Percentiles rank a stretch among this genome's conserved stretches.
These are phyloP conservation scores for Phytophthora idaei DNA, from an alignment of 352 stramenopile genomes.

Conservation along the genomic window DNA sequence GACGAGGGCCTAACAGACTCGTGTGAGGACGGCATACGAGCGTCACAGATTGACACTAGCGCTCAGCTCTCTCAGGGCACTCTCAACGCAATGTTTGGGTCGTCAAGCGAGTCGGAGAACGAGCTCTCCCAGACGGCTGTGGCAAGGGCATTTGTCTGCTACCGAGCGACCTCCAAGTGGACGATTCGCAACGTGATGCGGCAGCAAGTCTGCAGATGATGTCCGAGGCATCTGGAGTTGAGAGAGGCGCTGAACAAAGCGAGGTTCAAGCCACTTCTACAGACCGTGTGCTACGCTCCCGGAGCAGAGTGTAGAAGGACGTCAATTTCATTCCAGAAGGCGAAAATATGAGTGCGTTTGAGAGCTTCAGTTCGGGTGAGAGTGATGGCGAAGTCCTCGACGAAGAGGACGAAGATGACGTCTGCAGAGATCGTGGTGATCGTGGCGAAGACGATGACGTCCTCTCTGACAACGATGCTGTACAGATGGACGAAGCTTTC, in stretches of 20 bases:
- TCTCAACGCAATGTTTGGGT: conserved; percentile 8
- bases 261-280: not conserved
- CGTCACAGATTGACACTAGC: conserved; percentile 22
- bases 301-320: not conserved
- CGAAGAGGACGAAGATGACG: not conserved
- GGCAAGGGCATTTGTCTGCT: conserved; percentile 9
- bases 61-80: conserved; percentile 14
- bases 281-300: not conserved
- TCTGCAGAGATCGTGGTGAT: not conserved
- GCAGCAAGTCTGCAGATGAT: conserved; percentile 16
- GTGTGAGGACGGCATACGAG: not conserved
- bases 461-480: not conserved
- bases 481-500: not conserved
- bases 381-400: conserved; percentile 2
- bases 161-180: conserved; percentile 10
- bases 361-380: conserved; percentile 9
- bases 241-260: conserved; percentile 6
- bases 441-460: not conserved
- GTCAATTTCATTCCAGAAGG: conserved; percentile 5
- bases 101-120: conserved; percentile 7
- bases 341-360: conserved; percentile 2
- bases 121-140: conserved; percentile 23
- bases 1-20: not conserved
- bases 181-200: conserved; percentile 10
- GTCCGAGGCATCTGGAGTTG: conserved; percentile 11